Evolutionary conservation across 1,139 yeast genomes (phyloP).

Genomic region (Starmera stellimalicola): DNA sequence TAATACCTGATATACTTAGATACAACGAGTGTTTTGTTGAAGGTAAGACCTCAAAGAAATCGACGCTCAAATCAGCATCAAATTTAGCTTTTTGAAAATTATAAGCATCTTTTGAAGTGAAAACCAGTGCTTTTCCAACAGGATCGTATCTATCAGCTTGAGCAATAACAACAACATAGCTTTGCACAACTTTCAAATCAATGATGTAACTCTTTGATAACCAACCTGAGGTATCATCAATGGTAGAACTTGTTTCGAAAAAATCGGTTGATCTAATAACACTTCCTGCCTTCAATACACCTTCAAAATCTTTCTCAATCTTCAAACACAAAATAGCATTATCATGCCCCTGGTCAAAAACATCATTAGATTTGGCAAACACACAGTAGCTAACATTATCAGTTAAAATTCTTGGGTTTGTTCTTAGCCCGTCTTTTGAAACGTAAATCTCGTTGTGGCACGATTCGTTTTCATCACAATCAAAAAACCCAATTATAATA

Average conservation of each 20-base stretch:
- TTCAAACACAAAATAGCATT: constrained; percentile 41
- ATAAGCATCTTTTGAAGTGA: constrained; percentile 50
- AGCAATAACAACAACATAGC: constrained; percentile 44
- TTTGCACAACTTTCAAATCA: constrained; percentile 38
- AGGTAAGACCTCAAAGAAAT: constrained; percentile 42
- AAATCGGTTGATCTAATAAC: constrained; percentile 45
- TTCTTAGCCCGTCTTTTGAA: constrained; percentile 44
- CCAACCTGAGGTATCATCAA: constrained; percentile 27
- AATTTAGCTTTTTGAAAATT: constrained; percentile 45
- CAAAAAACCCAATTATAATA: constrained; percentile 29
- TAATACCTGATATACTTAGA: constrained; percentile 35
- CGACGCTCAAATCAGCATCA: constrained; percentile 31
- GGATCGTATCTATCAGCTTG: constrained; percentile 36
- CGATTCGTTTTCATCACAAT: constrained; percentile 33
- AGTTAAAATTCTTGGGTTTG: constrained; percentile 26
- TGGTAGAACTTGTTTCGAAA: constrained; percentile 31
- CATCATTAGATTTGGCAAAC: constrained; percentile 38
- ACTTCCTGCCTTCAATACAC: constrained; percentile 32
- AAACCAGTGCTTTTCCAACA: constrained; percentile 32
- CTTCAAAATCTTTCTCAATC: constrained; percentile 33
- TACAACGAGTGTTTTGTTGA: constrained; percentile 50
- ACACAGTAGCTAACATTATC: constrained; percentile 34
- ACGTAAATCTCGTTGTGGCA: constrained; percentile 28
- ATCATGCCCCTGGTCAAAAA: constrained; percentile 31
- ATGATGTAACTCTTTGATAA: constrained; percentile 28